Conservation (phyloP, 345 rosid species). For the Erucastrum elatum region DNA sequence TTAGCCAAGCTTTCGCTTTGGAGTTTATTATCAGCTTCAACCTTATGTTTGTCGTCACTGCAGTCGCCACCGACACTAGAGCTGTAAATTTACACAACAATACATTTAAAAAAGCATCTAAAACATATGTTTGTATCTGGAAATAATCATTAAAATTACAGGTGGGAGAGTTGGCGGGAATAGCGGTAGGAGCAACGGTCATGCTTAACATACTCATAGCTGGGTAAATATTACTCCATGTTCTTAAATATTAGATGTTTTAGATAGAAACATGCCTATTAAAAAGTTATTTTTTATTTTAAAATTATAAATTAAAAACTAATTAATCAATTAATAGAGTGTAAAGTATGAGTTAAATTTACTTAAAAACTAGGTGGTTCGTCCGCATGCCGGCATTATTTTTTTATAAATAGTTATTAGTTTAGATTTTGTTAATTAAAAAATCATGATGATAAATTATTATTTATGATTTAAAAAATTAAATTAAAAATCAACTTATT, state of each 20-base stretch:
- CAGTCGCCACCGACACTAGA: conserved; percentile 92
- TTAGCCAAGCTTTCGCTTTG: conserved; percentile 70
- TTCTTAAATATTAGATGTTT: not conserved
- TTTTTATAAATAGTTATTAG: too few relatives aligned
- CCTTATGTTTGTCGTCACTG: conserved; percentile 94
- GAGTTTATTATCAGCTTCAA: conserved; percentile 80
- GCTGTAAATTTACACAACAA: conserved; percentile 52
- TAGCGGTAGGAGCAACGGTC: conserved; percentile 92
- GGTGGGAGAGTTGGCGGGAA: conserved; percentile 92
- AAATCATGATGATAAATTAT: too few relatives aligned
- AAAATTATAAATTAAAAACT: too few relatives aligned
- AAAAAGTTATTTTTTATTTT: too few relatives aligned
- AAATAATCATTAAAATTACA: conserved; percentile 34
- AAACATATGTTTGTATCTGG: conserved; percentile 12
- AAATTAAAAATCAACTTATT: too few relatives aligned
- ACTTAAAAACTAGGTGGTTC: not conserved
- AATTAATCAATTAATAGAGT: not conserved
- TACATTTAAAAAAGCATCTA: not conserved
- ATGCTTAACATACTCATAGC: conserved; percentile 90
- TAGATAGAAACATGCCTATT: not conserved
- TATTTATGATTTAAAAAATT: too few relatives aligned
- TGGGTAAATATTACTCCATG: conserved; percentile 46
- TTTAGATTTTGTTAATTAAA: too few relatives aligned
- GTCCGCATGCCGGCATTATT: too few relatives aligned
- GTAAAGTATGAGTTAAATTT: not conserved